Evolutionary conservation across 441 rosid genomes (phyloP).

Genomic region (Jatropha podagrica): DNA sequence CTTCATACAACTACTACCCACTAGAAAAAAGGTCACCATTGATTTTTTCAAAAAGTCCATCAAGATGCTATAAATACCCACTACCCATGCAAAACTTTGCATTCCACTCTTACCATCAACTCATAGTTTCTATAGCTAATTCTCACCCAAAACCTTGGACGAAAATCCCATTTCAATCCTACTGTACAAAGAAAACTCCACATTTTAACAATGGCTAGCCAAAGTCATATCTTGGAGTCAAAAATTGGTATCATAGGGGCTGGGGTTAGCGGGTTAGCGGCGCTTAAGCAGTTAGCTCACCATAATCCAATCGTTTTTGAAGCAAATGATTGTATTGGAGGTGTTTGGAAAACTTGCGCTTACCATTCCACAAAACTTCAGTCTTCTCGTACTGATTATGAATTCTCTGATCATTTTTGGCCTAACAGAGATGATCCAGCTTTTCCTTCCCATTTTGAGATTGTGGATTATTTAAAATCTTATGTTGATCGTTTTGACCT

Average conservation of each 20-base stretch:
- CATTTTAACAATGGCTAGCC: constrained; percentile 25
- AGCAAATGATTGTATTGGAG: constrained; percentile 72
- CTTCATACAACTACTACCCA: constrained; percentile 20
- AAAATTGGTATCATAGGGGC: constrained; percentile 73
- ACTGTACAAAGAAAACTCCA: background rate
- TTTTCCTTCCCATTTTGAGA: constrained; percentile 69
- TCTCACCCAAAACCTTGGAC: background rate
- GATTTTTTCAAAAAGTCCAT: constrained; percentile 10
- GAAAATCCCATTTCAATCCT: background rate
- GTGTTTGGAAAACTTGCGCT: constrained; percentile 81
- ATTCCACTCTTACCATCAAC: background rate
- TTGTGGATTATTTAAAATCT: constrained; percentile 67
- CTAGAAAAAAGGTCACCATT: constrained; percentile 10
- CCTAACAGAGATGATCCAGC: constrained; percentile 58
- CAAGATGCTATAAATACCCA: constrained; percentile 40
- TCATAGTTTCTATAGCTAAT: background rate
- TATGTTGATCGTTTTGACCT: constrained; percentile 70
- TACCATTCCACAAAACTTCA: constrained; percentile 79
- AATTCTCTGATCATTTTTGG: constrained; percentile 87
- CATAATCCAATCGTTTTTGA: constrained; percentile 66
- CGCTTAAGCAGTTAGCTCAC: constrained; percentile 62
- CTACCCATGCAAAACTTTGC: background rate
- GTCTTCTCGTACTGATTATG: constrained; percentile 60
- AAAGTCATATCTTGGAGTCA: constrained; percentile 34
- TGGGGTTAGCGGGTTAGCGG: constrained; percentile 82